These are phyloP conservation scores for Cicer cuneatum DNA, from an alignment of 306 rosid species.

Conservation along the genomic window DNA sequence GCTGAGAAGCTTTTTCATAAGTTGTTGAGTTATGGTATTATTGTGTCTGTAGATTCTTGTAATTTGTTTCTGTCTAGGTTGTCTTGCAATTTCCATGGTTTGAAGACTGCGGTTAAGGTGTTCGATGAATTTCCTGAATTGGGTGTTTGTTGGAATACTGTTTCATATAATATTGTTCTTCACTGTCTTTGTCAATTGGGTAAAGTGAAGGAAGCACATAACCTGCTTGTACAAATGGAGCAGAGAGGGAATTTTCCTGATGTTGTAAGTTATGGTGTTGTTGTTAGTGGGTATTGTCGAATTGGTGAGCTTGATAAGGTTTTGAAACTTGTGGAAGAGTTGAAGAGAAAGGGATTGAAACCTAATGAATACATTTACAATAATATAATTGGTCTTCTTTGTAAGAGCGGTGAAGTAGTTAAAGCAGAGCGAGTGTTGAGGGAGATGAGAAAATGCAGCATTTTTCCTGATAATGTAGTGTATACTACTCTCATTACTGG, in stretches of 20 bases:
- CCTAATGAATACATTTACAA: slow-evolving; percentile 70
- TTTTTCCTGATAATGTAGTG: slow-evolving; percentile 72
- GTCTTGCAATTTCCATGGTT: slow-evolving; percentile 52
- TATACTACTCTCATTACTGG: slow-evolving; percentile 81
- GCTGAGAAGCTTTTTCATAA: slow-evolving; percentile 68
- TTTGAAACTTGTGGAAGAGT: slow-evolving; percentile 72
- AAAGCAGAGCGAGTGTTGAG: slow-evolving; percentile 68
- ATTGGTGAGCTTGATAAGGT: slow-evolving; percentile 62
- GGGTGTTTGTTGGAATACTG: slow-evolving; percentile 76
- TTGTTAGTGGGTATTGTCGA: slow-evolving; percentile 71
- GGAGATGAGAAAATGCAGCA: slow-evolving; percentile 60
- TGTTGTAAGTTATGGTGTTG: slow-evolving; percentile 80
- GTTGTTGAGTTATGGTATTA: slow-evolving; percentile 66
- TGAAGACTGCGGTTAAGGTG: slow-evolving; percentile 55
- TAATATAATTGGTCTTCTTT: slow-evolving; percentile 66
- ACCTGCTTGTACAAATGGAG: slow-evolving; percentile 76
- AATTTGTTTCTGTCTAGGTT: slow-evolving; percentile 68
- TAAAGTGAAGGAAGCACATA: slow-evolving; percentile 76
- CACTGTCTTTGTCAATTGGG: slow-evolving; percentile 66
- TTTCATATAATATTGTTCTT: slow-evolving; percentile 71
- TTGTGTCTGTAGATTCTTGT: slow-evolving; percentile 75
- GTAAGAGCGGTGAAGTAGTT: slow-evolving; percentile 59
- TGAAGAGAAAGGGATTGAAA: slow-evolving; percentile 65
- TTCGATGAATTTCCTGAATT: slow-evolving; percentile 64
- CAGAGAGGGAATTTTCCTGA: slow-evolving; percentile 67